Evolutionary conservation across 768 basidiomycete species (phyloP), one percentile per base, ranked within the genome.

Genomic region (Leccinum arenicola): DNA sequence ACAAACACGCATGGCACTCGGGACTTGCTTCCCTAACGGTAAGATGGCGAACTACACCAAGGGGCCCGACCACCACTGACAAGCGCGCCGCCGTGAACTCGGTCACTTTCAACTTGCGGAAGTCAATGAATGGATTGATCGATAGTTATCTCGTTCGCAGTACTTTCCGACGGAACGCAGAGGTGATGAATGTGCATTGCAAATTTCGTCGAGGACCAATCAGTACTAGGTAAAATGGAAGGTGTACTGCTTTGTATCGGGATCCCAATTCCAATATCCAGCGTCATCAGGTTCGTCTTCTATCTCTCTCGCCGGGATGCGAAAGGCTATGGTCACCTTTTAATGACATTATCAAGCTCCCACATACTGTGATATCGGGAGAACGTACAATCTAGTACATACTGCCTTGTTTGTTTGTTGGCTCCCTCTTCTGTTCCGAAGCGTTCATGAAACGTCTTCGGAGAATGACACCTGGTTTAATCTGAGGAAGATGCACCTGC

Each of bases 241-340:
- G 72, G 88, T 93, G 74, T 95, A 96, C 75, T 97, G 94, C 76
- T 98, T 98, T 54, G 95, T 96, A 72, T 99, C 96, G n/a, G 91
- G 86, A 72, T 98, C 97, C 97, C 97, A 99, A 67, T 92, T 93
- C 90, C 91, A 94, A 64, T 88, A 91, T 14, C 88, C 88, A 29
- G 89, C 90, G 66, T 95, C 93, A 59, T 93, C 88, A 49, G 91
- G 84, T 68, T 94, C 93, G 67, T 96, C 93, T 74, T 98, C 95
- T 60, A 99, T 95, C 75, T 98, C 95, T 53, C 93, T 86, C 25
- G 97, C 91, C 49, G 96, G 97, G 68, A 99, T 94, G 17, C 95
- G 91, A 81, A 98, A 98, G 17, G 95, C 93, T 65, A 99, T 94
- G 5, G 95, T 98, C 60, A 98, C 93, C 96, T 61, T 36, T 63